A percentile compares a stretch with the other conserved stretches of the same genome.
Evolutionary conservation across 169 alveolate genomes (phyloP).

Genomic region (Plasmodium fragile): DNA sequence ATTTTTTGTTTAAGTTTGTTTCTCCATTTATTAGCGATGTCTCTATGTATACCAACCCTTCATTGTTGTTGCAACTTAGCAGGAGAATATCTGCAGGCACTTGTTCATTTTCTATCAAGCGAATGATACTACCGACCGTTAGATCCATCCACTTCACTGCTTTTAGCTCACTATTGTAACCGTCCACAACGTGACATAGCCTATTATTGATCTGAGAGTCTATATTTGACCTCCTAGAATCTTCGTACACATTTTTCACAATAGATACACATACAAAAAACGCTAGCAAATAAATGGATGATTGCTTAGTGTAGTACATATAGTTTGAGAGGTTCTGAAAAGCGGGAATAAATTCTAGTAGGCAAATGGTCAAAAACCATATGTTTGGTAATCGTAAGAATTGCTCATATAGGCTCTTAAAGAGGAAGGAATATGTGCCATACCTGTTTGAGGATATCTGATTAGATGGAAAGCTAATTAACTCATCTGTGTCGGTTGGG

Average conservation of each 20-base stretch:
- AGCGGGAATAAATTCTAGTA: conserved; percentile 76
- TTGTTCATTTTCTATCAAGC: conserved; percentile 83
- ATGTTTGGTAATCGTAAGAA: conserved; percentile 69
- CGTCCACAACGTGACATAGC: conserved; percentile 79
- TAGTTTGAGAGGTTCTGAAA: conserved; percentile 74
- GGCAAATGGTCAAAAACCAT: conserved; percentile 66
- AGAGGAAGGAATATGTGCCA: conserved; percentile 76
- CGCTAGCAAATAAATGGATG: conserved; percentile 63
- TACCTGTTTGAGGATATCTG: conserved; percentile 48
- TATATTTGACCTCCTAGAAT: conserved; percentile 77
- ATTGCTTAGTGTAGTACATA: conserved; percentile 43
- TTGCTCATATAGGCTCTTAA: conserved; percentile 79
- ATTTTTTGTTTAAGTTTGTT: conserved; percentile 81
- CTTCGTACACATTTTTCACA: conserved; percentile 78
- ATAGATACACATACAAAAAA: conserved; percentile 79
- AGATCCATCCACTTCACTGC: conserved; percentile 80
- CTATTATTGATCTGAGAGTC: conserved; percentile 83
- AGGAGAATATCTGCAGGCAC: conserved; percentile 86
- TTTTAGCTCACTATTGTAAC: conserved; percentile 76
- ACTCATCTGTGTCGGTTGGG: conserved; percentile 82
- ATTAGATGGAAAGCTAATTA: conserved; percentile 81
- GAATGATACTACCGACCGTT: conserved; percentile 85
- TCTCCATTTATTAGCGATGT: conserved; percentile 83
- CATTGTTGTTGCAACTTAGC: conserved; percentile 81
- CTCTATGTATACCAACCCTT: conserved; percentile 84